Base-by-base conservation (phyloP, 1,284 basidiomycete genomes). In the Hemileia vastatrix region DNA sequence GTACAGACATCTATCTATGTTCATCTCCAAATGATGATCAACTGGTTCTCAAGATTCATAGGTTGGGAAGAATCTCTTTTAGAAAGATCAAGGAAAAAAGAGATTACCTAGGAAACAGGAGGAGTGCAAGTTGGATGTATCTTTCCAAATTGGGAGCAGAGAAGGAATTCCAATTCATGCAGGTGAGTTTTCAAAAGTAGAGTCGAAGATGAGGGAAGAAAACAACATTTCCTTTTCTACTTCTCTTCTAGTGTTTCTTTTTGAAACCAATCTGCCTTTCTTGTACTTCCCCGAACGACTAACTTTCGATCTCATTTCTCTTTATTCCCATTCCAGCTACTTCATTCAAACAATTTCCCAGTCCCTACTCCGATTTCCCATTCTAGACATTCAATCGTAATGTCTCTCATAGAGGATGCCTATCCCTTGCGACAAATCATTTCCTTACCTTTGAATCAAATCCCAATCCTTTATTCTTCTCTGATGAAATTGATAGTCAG, bases 51-150 rank as follows among this genome's bases (percentile, higher is more conserved):
- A 75, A 75, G 63, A 72, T 75, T 15, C 73, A 75, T 53, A 67
- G 73, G 18, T 68, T 75, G 45, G 73, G 73, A 19, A 63, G 73
- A 32, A 74, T 75, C 58, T 70, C 68, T 45, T 75, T 75, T 65
- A 64, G 73, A 23, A 71, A 71, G 48, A 70, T 75, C 64, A 75
- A 75, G 66, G 70, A 73, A 63, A 75, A 75, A 62, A 68, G 73
- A 13, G 72, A 75, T 67, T 75, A 75, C 59, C 70, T 74, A 65
- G 71, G 72, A 40, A 72, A 73, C 51, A 67, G 71, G n/a, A 72
- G 73, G 58, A 71, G 68, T 53, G 68, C 69, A 3, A 74, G 71
- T 65, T 75, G 73, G 73, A 74, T 74, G 72, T 75, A 72, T 59
- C 71, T 75, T 67, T 70, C 69, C 66, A 68, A 72, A 8, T 63